Percentiles rank a stretch among this genome's conserved stretches.
phyloP scores from a whole-genome alignment of 805 yeast genomes.

The Saccharomycopsis amapae region DNA sequence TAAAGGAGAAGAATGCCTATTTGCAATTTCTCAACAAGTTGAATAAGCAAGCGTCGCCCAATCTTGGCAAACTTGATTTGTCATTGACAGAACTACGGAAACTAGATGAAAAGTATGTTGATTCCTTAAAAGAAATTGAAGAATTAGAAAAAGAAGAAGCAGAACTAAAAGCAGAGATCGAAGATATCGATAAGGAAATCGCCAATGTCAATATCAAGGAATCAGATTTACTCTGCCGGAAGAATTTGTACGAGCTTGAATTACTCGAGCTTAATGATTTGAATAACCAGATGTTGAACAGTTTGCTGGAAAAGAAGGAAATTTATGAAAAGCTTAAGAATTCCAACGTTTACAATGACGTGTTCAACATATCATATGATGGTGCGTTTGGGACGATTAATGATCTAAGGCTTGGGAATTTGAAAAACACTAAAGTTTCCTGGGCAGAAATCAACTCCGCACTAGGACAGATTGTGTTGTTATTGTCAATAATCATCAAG shows the following conservation, averaged over 20 bases:
- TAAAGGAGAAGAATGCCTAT: constrained; percentile 74
- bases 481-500: constrained; percentile 57
- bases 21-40: constrained; percentile 64
- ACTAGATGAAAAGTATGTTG: constrained; percentile 34
- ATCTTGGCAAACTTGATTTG: constrained; percentile 22
- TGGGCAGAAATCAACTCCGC: constrained; percentile 94
- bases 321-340: constrained; percentile 66
- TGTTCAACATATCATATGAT: constrained; percentile 77
- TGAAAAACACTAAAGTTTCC: constrained; percentile 54
- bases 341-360: constrained; percentile 75
- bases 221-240: constrained; percentile 36
- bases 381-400: constrained; percentile 85
- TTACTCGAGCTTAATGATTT: constrained; percentile 44
- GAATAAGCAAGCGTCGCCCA: constrained; percentile 36
- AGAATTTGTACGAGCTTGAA: constrained; percentile 52
- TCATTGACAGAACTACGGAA: constrained; percentile 24
- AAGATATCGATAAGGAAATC: constrained; percentile 43
- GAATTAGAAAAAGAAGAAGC: constrained; percentile 34
- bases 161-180: constrained; percentile 37
- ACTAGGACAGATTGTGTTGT: constrained; percentile 70
- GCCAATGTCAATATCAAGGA: constrained; percentile 41
- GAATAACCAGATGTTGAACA: constrained; percentile 54
- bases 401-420: constrained; percentile 71
- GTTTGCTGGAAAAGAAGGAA: constrained; percentile 52
- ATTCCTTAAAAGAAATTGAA: constrained; percentile 40